Conservation (phyloP, 2,329 filamentous ascomycete species). For the Trichoderma guizhouense region DNA sequence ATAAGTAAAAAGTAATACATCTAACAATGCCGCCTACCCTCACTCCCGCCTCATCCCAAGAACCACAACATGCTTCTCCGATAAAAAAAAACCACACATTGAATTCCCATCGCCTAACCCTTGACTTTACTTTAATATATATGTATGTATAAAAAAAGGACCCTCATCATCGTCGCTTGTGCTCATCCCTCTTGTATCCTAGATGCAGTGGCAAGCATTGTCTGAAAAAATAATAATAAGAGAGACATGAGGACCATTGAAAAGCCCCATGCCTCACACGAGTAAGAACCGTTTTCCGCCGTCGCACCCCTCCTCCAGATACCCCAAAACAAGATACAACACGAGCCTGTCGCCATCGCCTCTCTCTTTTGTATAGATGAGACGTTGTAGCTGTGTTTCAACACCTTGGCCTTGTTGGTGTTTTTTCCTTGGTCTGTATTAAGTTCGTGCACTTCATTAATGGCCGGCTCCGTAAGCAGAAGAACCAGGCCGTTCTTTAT, state of each 20-base stretch:
- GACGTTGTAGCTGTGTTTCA: background rate
- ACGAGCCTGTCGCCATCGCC: background rate
- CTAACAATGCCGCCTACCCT: background rate
- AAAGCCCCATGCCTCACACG: background rate
- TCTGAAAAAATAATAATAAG: conserved; percentile 6
- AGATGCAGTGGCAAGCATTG: background rate
- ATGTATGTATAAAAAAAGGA: background rate
- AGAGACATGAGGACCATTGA: background rate
- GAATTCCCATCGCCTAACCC: background rate
- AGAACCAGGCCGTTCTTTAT: conserved; percentile 1
- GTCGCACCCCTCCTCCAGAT: background rate
- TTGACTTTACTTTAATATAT: background rate
- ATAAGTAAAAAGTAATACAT: background rate
- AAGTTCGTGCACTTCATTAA: conserved; percentile 19
- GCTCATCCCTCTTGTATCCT: conserved; percentile 11
- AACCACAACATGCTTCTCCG: background rate
- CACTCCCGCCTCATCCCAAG: background rate
- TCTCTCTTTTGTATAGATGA: background rate
- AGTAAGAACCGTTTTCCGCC: background rate
- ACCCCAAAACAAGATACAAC: background rate
- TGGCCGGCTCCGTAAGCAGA: background rate
- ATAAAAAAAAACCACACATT: background rate
- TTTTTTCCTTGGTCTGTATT: conserved; percentile 12
- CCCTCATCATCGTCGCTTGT: background rate
- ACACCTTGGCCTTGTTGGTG: background rate